A percentile compares a stretch with the other conserved stretches of the same genome.
Evolutionary conservation across 306 rosid species (phyloP).

Genomic region (Glycyrrhiza uralensis): DNA sequence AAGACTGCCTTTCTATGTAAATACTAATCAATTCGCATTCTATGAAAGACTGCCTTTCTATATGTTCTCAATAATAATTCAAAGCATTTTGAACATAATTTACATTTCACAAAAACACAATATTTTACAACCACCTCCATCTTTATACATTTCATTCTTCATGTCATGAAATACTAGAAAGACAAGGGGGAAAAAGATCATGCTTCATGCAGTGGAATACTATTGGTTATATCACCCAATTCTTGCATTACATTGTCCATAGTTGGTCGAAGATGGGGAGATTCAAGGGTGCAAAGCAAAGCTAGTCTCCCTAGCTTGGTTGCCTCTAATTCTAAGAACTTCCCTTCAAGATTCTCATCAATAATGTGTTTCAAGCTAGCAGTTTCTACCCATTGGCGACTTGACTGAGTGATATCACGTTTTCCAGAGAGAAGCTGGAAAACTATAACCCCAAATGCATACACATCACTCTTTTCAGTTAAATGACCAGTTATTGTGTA

Average conservation of each 20-base stretch:
- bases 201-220: constrained; percentile 6
- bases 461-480: constrained; percentile 68
- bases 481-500: constrained; percentile 66
- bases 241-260: constrained; percentile 56
- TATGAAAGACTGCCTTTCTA: too few relatives aligned
- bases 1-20: too few relatives aligned
- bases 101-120: not conserved
- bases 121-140: constrained; percentile 18
- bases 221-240: constrained; percentile 26
- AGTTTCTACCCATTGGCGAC: constrained; percentile 36
- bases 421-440: constrained; percentile 81
- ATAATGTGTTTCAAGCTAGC: constrained; percentile 45
- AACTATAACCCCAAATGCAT: constrained; percentile 77
- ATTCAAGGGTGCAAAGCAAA: constrained; percentile 62
- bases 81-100: not conserved
- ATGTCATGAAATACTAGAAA: not conserved
- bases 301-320: constrained; percentile 55
- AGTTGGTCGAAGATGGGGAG: constrained; percentile 60
- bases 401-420: constrained; percentile 38
- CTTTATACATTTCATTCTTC: not conserved
- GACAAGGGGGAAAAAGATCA: constrained; percentile 3
- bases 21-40: too few relatives aligned
- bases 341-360: constrained; percentile 66
- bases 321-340: constrained; percentile 62
- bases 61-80: constrained; percentile 9